Conservation (phyloP, 2,329 filamentous ascomycete species). For the Fusarium bactridioides region DNA sequence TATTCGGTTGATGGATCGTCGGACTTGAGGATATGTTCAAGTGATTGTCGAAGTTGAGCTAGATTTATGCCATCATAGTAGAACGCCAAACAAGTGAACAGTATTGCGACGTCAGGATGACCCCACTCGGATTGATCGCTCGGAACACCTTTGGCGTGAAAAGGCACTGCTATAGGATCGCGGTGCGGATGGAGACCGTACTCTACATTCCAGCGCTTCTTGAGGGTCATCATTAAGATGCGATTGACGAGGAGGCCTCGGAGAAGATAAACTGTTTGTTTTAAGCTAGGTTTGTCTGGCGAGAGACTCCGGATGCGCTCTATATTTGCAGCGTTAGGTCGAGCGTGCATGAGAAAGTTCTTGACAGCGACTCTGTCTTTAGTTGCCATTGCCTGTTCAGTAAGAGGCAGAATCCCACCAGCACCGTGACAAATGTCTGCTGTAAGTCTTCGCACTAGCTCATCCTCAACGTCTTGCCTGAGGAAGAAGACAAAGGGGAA, state of each 20-base stretch:
- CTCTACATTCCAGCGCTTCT: constrained; percentile 73
- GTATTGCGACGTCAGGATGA: constrained; percentile 72
- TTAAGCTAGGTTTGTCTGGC: constrained; percentile 33
- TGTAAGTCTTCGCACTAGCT: constrained; percentile 44
- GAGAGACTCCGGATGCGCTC: constrained; percentile 24
- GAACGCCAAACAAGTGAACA: constrained; percentile 71
- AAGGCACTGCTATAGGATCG: constrained; percentile 66
- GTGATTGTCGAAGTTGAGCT: constrained; percentile 57
- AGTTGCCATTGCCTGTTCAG: constrained; percentile 19
- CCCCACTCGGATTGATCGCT: constrained; percentile 71
- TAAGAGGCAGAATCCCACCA: constrained; percentile 36
- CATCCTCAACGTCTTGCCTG: constrained; percentile 55
- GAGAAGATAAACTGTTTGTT: constrained; percentile 59
- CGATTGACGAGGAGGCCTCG: constrained; percentile 69
- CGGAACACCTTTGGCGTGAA: constrained; percentile 59
- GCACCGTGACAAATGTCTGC: constrained; percentile 32
- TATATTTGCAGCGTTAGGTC: constrained; percentile 11
- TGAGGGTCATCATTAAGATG: constrained; percentile 66
- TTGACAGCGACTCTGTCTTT: constrained; percentile 39
- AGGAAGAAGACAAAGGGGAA: constrained; percentile 65
- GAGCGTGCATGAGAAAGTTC: constrained; percentile 32
- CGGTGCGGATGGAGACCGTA: constrained; percentile 67
- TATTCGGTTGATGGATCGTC: constrained; percentile 68
- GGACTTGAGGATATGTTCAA: constrained; percentile 60
- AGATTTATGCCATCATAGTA: constrained; percentile 68